A percentile compares a stretch with the other conserved stretches of the same genome.
Evolutionary conservation across 306 rosid genomes (phyloP).

Genomic region (Delonix regia): DNA sequence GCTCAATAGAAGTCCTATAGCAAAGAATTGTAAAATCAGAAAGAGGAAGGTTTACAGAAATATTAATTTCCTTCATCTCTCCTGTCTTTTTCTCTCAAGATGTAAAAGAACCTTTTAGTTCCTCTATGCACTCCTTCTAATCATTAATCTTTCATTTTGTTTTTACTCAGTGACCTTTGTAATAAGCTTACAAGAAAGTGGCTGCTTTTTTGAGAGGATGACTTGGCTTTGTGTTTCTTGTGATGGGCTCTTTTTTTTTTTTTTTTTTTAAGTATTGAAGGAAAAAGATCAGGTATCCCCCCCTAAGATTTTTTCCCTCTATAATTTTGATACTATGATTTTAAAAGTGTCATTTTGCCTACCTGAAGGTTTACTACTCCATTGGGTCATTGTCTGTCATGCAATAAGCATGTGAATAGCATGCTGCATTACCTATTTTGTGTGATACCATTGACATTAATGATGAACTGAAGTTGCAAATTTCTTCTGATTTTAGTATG

Average conservation of each 20-base stretch:
- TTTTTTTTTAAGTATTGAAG: too few species aligned
- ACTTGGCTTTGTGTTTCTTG: not conserved
- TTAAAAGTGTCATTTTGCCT: not conserved
- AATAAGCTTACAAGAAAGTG: not conserved
- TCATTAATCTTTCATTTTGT: too few species aligned
- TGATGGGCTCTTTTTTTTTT: not conserved
- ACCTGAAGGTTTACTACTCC: not conserved
- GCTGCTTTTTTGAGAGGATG: not conserved
- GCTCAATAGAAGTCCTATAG: not conserved
- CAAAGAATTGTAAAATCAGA: not conserved
- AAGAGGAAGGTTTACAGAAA: not conserved
- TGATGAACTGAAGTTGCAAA: not conserved
- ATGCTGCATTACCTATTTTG: not conserved
- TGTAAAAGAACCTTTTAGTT: too few species aligned
- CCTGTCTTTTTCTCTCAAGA: not conserved
- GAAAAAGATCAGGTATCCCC: too few species aligned
- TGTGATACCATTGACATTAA: not conserved
- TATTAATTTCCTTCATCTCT: not conserved
- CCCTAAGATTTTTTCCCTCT: too few species aligned
- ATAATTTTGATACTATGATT: not conserved
- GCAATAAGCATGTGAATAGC: not conserved
- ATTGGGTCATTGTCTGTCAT: not conserved
- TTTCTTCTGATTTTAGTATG: conserved; percentile 15
- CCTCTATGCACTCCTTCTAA: too few species aligned
- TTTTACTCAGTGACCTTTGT: not conserved